These are phyloP conservation scores for bread wheat (Triticum aestivum) DNA, from an alignment of 176 grass and related monocot species.

Conservation along the genomic window DNA sequence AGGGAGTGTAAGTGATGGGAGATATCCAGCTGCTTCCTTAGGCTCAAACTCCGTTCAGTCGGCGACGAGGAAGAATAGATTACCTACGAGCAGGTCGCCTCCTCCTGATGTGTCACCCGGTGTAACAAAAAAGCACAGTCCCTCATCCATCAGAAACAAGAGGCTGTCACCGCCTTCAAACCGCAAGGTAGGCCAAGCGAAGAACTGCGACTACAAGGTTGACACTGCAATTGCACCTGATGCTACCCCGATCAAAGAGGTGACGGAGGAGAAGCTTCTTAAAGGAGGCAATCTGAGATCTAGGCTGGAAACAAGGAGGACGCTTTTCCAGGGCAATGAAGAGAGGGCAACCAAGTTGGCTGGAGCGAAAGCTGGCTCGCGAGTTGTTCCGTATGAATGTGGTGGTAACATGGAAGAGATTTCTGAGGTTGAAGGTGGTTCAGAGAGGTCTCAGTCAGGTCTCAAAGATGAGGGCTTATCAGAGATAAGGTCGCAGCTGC, in stretches of 20 bases:
- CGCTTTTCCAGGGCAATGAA: constrained; percentile 59
- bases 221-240: constrained; percentile 48
- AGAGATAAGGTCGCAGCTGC: constrained; percentile 67
- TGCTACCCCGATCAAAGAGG: constrained; percentile 74
- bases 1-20: constrained; percentile 62
- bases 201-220: constrained; percentile 61
- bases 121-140: constrained; percentile 46
- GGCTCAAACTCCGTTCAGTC: constrained; percentile 56
- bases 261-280: constrained; percentile 62
- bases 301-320: constrained; percentile 50
- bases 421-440: constrained; percentile 45
- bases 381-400: constrained; percentile 67
- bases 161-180: constrained; percentile 59
- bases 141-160: constrained; percentile 68
- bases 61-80: constrained; percentile 42
- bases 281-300: constrained; percentile 53
- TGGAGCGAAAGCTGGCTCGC: constrained; percentile 60
- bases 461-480: constrained; percentile 70
- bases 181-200: constrained; percentile 37
- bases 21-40: constrained; percentile 43
- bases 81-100: constrained; percentile 53
- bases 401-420: constrained; percentile 54
- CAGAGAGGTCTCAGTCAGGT: constrained; percentile 31
- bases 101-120: constrained; percentile 59
- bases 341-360: constrained; percentile 44